Percentiles rank a stretch among this genome's conserved stretches.
phyloP scores from a whole-genome alignment of 176 grass and related monocot genomes.

The Coix lacrymajobi region DNA sequence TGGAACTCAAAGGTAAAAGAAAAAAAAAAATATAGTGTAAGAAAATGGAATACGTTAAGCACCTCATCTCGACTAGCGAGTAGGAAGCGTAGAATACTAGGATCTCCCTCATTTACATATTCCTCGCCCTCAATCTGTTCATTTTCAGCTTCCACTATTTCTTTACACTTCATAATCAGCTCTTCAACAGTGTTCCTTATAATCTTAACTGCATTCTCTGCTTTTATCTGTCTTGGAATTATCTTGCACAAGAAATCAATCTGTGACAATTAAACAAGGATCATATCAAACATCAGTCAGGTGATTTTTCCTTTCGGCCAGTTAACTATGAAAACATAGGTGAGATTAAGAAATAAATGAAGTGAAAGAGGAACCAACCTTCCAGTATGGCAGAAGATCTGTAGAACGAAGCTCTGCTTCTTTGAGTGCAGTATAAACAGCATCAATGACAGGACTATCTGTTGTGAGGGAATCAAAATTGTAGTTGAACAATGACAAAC shows the following conservation, averaged over 20 bases:
- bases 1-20: background rate
- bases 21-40: background rate
- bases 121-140: conserved; percentile 89
- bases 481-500: conserved; percentile 96
- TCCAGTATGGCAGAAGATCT: conserved; percentile 93
- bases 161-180: conserved; percentile 81
- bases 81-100: conserved; percentile 92
- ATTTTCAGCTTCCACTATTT: conserved; percentile 95
- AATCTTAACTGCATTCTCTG: conserved; percentile 70
- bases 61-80: conserved; percentile 96
- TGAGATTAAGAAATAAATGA: background rate
- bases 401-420: conserved; percentile 91
- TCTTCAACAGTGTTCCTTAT: conserved; percentile 85
- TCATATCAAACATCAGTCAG: conserved; percentile 8
- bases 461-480: conserved; percentile 93
- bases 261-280: conserved; percentile 36
- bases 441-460: conserved; percentile 91
- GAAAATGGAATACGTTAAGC: conserved; percentile 19
- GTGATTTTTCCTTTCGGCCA: background rate
- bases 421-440: conserved; percentile 93
- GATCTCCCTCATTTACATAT: conserved; percentile 96
- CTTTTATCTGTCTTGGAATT: conserved; percentile 91
- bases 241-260: conserved; percentile 82
- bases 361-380: conserved; percentile 40
- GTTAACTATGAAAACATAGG: background rate